Evolutionary conservation across 805 yeast genomes (phyloP), one percentile per base, ranked within the genome.

Genomic region (Metschnikowia cerradonensis): DNA sequence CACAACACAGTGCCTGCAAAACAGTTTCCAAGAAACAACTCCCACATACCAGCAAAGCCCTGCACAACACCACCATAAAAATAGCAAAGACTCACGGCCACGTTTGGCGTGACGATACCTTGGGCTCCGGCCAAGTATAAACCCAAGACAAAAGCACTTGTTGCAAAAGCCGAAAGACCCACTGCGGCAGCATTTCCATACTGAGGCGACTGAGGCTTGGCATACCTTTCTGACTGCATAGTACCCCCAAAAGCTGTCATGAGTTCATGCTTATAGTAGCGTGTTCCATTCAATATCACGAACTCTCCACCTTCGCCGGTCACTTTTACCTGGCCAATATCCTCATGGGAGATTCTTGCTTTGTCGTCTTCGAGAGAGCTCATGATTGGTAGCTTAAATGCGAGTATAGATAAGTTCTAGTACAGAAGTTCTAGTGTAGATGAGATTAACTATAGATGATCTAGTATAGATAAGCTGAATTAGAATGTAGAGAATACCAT

Each of bases 201-300:
- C 39, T 45, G 45, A 26, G 40, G 35, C 30, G 51, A 30, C 51
- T 70, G 75, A 5, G 83, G 75, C 50, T 71, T 66, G 52, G 80
- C 77, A 51, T 68, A 60, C 47, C 81, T 76, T 14, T 66, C 69
- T 4, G 80, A 72, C 45, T 74, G 73, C 50, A 77, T 66, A 8
- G 72, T 71, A 60, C 87, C 88, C 14, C 86, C 88, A 60, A 84
- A 83, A 2, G 88, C 90, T 33, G 72, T 71, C 56, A 81, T 65
- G 55, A 85, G 76, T 50, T 85, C 90, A 30, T 72, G 72, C 48
- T 79, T 75, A 50, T 73, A 71, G 64, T 81, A 78, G 23, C 69
- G 66, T 37, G 64, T 59, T 47, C 71, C 69, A 47, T 76, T 77
- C 40, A 78, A 68, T 50, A 69, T 68, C 38, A 78, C 67, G 52